Evolutionary conservation across 805 yeast genomes (phyloP).

Genomic region (Scheffersomyces lignosus): DNA sequence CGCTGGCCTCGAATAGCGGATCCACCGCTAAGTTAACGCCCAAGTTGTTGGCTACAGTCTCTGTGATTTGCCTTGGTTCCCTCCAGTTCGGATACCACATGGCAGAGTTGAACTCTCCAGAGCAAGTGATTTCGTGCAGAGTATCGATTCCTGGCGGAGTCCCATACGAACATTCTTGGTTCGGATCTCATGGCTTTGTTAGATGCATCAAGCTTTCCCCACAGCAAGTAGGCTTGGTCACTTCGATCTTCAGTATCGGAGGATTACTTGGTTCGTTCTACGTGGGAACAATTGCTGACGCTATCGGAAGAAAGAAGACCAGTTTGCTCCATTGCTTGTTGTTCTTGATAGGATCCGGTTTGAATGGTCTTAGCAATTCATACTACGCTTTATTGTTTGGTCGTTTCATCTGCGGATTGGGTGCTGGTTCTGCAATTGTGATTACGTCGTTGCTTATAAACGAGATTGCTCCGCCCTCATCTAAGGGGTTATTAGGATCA

Average conservation of each 20-base stretch:
- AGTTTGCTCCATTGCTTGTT: constrained; percentile 51
- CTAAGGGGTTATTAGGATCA: constrained; percentile 80
- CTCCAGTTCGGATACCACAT: constrained; percentile 93
- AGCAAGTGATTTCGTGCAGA: constrained; percentile 62
- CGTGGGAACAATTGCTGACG: constrained; percentile 65
- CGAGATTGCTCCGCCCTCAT: constrained; percentile 69
- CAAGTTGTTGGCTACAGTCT: constrained; percentile 43
- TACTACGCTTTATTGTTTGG: constrained; percentile 56
- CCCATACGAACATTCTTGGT: constrained; percentile 39
- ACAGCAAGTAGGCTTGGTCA: constrained; percentile 66
- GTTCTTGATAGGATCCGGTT: constrained; percentile 60
- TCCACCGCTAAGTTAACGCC: constrained; percentile 17
- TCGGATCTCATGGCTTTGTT: constrained; percentile 36
- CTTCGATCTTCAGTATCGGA: constrained; percentile 80
- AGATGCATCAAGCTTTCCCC: constrained; percentile 61
- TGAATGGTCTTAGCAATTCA: constrained; percentile 53
- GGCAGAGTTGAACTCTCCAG: constrained; percentile 93
- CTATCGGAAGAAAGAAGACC: constrained; percentile 60
- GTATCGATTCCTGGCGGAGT: constrained; percentile 26
- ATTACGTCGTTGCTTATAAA: constrained; percentile 79
- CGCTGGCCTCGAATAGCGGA: too few relatives aligned
- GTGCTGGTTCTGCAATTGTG: constrained; percentile 86
- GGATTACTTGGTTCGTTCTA: constrained; percentile 74
- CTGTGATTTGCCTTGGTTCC: constrained; percentile 72
- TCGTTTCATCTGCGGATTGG: constrained; percentile 76